Base-by-base conservation (phyloP, 306 rosid species). In the Acmispon strigosus region DNA sequence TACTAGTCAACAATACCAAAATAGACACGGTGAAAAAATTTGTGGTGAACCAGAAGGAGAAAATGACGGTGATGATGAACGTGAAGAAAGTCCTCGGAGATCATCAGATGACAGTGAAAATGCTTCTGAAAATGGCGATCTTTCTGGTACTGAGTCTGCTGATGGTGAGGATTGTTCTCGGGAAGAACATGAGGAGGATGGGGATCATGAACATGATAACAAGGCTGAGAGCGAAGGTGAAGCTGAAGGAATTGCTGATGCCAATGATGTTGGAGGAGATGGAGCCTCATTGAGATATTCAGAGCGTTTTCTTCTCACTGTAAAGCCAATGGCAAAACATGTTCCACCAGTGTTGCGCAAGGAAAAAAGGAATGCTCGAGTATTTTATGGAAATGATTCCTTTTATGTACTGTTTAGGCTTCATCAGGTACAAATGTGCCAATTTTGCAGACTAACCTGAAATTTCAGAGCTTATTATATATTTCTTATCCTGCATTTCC, bases 211-310 rank as follows among this genome's bases (percentile, higher is more conserved):
- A 67, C 87, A 82, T 63, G 89, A 83, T 80, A 71, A 89, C 57
- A 91, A 91, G 86, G 96, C 89, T 4, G 99, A 95, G 86, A 95
- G 99, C 74, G 99, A 95, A 87, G 99, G 97, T 34, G 99, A 95
- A 86, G 99, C 86, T 17, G 99, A 95, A 82, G 99, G 92, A 74
- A 89, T 82, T 85, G 91, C 92, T 1, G 97, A 91, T 76, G 99
- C 92, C 70, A 88, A 89, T 80, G 97, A 91, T 76, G 95, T 79
- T 76, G 99, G 91, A 62, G 97, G 97, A 66, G 99, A 91, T 70
- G 91, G 91, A 72, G 59, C 83, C 59, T 83, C 87, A 17, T 70
- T 95, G 78, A 88, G 93, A 6, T 80, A 73, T 60, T 91, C 96
- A 36, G 99, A 95, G 58, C 86, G 91, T 44, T 91, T 91, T 87